Evolutionary conservation across 306 rosid genomes (phyloP), one percentile per base, ranked within the genome.

Genomic region (Urtica urens): DNA sequence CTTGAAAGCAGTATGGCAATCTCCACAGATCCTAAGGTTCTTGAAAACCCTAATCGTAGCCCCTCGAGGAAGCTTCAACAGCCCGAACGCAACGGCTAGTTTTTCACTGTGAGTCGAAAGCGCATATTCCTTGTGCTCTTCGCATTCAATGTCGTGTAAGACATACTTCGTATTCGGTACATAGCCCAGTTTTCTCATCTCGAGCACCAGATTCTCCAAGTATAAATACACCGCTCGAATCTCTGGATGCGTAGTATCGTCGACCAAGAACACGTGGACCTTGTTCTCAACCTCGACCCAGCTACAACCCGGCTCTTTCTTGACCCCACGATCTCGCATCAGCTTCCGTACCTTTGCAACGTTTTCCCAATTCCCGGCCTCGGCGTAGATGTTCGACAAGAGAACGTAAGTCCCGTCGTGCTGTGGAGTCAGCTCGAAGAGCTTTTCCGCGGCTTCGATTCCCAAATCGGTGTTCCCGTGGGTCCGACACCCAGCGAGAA

Each of bases 221-320:
- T 61, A 51, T 38, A 12, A 23, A 46, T 61, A 61, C 46, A 61
- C 59, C 7, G 57, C 66, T 23, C 43, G 22, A 7, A 61, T 43
- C 45, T 51, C 51, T 23, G 66, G 66, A 27, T 61, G 66, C 17
- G 1, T 5, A 7, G 53, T 50, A 27, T 61, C 66, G 44, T 37
- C 52, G 34, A 61, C 66, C 52, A 61, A 23, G 59, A 61, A 61
- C 37, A 61, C 66, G 11, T 61, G 59, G 25, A 61, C 59, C 39
- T 40, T 61, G 39, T 38, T 61, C 12, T 51, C 59, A 23, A 61
- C 39, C 15, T 51, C 66, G 25, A 61, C 34, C 66, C 66, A 61
- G 25, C 66, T 61, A 42, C 66, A 61, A 51, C 59, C 59, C 6
- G 66, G 66, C 49, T 61, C 66, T 26, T 61, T 61, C 59, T 61